These are phyloP conservation scores for Naumovozyma castellii DNA, from an alignment of 805 yeast genomes.

Conservation along the genomic window DNA sequence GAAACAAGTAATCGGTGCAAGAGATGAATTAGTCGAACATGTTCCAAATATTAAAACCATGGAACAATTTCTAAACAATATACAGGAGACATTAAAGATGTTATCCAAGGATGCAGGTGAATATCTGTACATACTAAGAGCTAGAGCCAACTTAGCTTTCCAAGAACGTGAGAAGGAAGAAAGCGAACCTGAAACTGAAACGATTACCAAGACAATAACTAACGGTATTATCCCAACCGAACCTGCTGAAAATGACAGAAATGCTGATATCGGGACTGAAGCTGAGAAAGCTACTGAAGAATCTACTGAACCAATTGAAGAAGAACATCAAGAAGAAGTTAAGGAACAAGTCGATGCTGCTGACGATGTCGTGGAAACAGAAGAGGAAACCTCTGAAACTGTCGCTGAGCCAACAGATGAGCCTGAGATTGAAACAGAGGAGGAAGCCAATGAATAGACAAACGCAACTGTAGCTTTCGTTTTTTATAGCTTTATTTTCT, in stretches of 20 bases:
- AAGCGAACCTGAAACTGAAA: conserved; percentile 6
- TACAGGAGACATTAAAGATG: conserved; percentile 36
- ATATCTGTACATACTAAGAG: conserved; percentile 46
- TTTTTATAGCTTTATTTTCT: too few species aligned
- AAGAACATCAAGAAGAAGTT: neutral
- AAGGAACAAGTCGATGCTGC: neutral
- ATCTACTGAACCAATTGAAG: neutral
- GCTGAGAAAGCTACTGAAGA: neutral
- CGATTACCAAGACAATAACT: neutral
- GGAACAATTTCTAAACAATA: conserved; percentile 27
- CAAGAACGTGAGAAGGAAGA: conserved; percentile 40
- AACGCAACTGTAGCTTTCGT: too few species aligned
- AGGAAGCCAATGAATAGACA: too few species aligned
- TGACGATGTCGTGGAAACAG: conserved; percentile 1
- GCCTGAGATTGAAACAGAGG: too few species aligned
- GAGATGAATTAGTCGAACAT: conserved; percentile 41
- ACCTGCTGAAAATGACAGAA: neutral
- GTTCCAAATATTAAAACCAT: conserved; percentile 1
- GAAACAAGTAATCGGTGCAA: conserved; percentile 41
- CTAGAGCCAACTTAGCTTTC: conserved; percentile 49
- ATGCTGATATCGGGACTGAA: neutral
- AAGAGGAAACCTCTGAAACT: too few species aligned
- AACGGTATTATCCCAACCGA: neutral
- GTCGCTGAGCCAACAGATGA: too few species aligned
- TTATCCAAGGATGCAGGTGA: conserved; percentile 53